Conservation (phyloP, 2,329 filamentous ascomycete species). For the Metarhizium anisopliae region DNA sequence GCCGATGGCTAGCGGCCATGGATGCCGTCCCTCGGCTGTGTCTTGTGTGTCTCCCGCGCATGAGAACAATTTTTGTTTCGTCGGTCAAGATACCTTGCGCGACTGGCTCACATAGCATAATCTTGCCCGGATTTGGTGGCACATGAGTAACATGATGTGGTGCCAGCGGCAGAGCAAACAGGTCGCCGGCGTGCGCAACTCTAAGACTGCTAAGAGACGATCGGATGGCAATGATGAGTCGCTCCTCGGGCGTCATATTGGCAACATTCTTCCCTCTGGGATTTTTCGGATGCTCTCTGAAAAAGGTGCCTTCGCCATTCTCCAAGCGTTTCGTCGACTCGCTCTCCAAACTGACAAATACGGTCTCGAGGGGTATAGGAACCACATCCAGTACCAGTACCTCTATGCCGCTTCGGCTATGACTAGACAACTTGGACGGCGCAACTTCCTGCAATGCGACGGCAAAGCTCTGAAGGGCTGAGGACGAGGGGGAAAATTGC, state of each 20-base stretch:
- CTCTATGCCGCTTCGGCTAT: slow-evolving; percentile 71
- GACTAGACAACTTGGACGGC: slow-evolving; percentile 64
- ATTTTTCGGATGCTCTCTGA: slow-evolving; percentile 47
- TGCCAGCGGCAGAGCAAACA: slow-evolving; percentile 67
- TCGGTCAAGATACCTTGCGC: slow-evolving; percentile 74
- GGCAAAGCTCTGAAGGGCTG: slow-evolving; percentile 71
- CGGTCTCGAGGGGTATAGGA: slow-evolving; percentile 70
- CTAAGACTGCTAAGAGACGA: slow-evolving; percentile 63
- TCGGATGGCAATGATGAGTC: slow-evolving; percentile 58
- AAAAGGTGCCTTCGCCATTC: slow-evolving; percentile 75
- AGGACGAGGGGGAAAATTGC: slow-evolving; percentile 64
- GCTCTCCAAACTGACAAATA: slow-evolving; percentile 80
- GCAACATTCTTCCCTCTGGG: slow-evolving; percentile 27
- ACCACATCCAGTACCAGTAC: slow-evolving; percentile 74
- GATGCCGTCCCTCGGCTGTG: slow-evolving; percentile 37
- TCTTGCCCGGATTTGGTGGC: slow-evolving; percentile 73
- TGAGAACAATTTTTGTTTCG: slow-evolving; percentile 75
- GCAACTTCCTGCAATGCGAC: slow-evolving; percentile 63
- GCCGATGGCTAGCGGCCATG: slow-evolving; percentile 28
- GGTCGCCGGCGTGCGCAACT: slow-evolving; percentile 76
- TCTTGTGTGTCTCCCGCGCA: slow-evolving; percentile 52
- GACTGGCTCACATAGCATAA: slow-evolving; percentile 90
- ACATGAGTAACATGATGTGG: slow-evolving; percentile 83
- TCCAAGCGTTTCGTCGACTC: slow-evolving; percentile 73
- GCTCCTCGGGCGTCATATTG: slow-evolving; percentile 39